These are phyloP conservation scores for Penicillium cosmopolitanum DNA, from an alignment of 495 filamentous ascomycete species.

Conservation along the genomic window DNA sequence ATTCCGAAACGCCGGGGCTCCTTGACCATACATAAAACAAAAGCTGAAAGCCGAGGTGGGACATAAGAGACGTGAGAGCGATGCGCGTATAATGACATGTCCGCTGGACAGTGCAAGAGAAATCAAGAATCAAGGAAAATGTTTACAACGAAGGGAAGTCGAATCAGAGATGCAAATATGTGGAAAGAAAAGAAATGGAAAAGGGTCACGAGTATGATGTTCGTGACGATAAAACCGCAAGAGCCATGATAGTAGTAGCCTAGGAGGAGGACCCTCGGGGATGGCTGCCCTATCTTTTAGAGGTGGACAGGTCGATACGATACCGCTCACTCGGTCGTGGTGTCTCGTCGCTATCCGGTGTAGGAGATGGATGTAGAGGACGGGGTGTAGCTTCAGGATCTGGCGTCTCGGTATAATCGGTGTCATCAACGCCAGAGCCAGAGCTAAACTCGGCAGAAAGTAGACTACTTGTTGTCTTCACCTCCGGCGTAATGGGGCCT, in stretches of 20 bases:
- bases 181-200: conserved; percentile 12
- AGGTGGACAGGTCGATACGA: conserved; percentile 48
- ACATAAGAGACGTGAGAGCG: conserved; percentile 38
- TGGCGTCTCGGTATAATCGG: conserved; percentile 29
- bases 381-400: conserved; percentile 48
- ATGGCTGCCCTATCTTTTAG: conserved; percentile 15
- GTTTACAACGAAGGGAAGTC: conserved; percentile 27
- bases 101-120: conserved; percentile 19
- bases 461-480: conserved; percentile 22
- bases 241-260: too few species aligned
- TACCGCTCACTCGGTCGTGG: conserved; percentile 73
- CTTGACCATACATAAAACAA: conserved; percentile 14
- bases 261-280: too few species aligned
- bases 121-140: conserved; percentile 19
- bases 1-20: conserved; percentile 33
- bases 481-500: conserved; percentile 36
- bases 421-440: conserved; percentile 28
- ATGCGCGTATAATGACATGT: conserved; percentile 23
- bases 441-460: conserved; percentile 11
- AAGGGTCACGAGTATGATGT: neutral
- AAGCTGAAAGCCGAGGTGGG: conserved; percentile 5
- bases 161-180: conserved; percentile 14
- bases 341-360: conserved; percentile 64
- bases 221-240: neutral
- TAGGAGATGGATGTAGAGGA: conserved; percentile 38